Conservation (phyloP, 495 filamentous ascomycete species). For the Penicillium lagena region DNA sequence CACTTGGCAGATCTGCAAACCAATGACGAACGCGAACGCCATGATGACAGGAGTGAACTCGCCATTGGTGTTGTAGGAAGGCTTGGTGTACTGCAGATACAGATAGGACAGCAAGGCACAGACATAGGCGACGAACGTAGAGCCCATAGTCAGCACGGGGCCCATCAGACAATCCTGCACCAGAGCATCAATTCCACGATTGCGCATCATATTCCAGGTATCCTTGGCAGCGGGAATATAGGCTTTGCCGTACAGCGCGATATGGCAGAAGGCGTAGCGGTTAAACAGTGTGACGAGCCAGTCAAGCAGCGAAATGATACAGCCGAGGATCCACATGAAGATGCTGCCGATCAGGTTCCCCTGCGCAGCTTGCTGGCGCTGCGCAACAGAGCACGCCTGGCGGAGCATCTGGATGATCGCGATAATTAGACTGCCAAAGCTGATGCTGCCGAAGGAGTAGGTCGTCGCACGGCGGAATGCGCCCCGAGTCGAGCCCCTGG, state of each 20-base stretch:
- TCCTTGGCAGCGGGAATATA: slow-evolving; percentile 83
- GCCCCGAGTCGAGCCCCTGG: slow-evolving; percentile 68
- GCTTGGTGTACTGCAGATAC: slow-evolving; percentile 74
- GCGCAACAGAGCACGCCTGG: slow-evolving; percentile 69
- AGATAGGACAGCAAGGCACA: slow-evolving; percentile 77
- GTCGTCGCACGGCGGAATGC: slow-evolving; percentile 68
- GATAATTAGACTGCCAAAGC: slow-evolving; percentile 75
- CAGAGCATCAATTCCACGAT: slow-evolving; percentile 84
- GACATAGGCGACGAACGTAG: slow-evolving; percentile 74
- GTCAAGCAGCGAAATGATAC: slow-evolving; percentile 70
- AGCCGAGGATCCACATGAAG: slow-evolving; percentile 64
- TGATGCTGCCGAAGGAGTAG: slow-evolving; percentile 88
- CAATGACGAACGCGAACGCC: slow-evolving; percentile 78
- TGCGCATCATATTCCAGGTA: slow-evolving; percentile 84
- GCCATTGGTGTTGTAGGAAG: slow-evolving; percentile 66
- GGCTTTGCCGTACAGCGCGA: slow-evolving; percentile 82
- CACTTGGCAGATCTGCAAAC: slow-evolving; percentile 79
- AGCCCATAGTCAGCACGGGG: slow-evolving; percentile 83
- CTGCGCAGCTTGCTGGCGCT: slow-evolving; percentile 52
- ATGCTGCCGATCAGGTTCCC: slow-evolving; percentile 66
- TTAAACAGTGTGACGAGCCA: slow-evolving; percentile 70
- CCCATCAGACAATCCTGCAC: slow-evolving; percentile 88
- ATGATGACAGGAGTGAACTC: slow-evolving; percentile 72
- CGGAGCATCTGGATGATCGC: slow-evolving; percentile 81
- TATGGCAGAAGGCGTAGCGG: slow-evolving; percentile 86